Conservation (phyloP, 257 asterid genomes). For the Lycium ferocissimum region DNA sequence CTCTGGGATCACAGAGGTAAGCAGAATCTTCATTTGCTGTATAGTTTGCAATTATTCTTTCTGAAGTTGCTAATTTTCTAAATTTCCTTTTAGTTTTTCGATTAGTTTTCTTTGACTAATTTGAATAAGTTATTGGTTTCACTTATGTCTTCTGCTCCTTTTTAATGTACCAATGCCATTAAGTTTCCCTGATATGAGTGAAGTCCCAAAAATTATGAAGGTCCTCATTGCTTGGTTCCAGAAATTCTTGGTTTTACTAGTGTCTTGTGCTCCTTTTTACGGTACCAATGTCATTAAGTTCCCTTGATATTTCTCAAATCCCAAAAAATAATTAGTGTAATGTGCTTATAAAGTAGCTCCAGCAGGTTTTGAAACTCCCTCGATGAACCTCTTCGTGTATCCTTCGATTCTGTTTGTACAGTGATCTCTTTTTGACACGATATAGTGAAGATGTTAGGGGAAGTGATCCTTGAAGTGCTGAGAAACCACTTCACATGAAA, state of each 20-base stretch:
- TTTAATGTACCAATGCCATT: not conserved
- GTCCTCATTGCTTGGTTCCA: conserved; percentile 3
- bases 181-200: not conserved
- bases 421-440: conserved; percentile 1
- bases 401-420: not conserved
- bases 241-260: conserved; percentile 1
- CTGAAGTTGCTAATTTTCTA: not conserved
- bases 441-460: not conserved
- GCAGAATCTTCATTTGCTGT: conserved; percentile 31
- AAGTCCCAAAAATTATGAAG: not conserved
- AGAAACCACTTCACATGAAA: not conserved
- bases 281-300: not conserved
- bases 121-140: not conserved
- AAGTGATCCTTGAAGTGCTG: not conserved
- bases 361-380: not conserved
- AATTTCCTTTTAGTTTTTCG: not conserved
- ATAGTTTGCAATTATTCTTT: not conserved
- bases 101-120: not conserved
- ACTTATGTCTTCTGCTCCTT: conserved; percentile 11
- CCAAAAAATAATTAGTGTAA: not conserved
- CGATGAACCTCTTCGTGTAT: conserved; percentile 8
- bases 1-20: conserved; percentile 74
- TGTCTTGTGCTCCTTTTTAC: not conserved
- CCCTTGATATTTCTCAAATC: not conserved
- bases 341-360: not conserved